Base-by-base conservation (phyloP, 2,329 filamentous ascomycete genomes). In the Alternaria ventricosa region DNA sequence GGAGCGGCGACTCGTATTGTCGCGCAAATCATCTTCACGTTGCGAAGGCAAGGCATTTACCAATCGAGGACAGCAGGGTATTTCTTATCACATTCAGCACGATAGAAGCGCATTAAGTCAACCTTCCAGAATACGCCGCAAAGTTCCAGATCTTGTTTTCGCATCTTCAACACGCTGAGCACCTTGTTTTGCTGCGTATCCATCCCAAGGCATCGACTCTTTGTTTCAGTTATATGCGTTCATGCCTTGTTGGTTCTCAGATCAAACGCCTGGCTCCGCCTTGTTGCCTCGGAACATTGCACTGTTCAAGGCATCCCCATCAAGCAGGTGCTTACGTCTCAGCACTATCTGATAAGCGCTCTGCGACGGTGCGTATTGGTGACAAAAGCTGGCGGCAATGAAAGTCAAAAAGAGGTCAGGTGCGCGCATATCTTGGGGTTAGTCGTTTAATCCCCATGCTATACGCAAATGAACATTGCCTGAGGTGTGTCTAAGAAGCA, bases 101-200 rank as follows among this genome's bases (percentile, higher is more conserved):
- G 11, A 25, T 23, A 22, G 22, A 57, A 43, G 50, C 30, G 28
- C 45, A 57, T 55, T 44, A 25, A 41, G 30, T 50, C 23, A 18
- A 20, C 20, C 33, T 30, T 58, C n/a, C 23, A 51, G n/a, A 30
- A 58, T 53, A 27, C 33, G 46, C 20, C 49, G 20, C 27, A 53
- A 36, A 30, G 23, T 57, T 58, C 30, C 46, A 58, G 30, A 41
- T 50, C 23, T 58, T 25, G 47, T 58, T 58, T 53, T 36, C 44
- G 12, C 46, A 44, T 50, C 36, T 23, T 44, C 11, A 12, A 20
- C 30, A 33, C 33, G n/a, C 23, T 20, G 23, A 55, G 20, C 20
- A 15, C 23, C 25, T 18, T 20, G 23, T 28, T 23, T n/a, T 28
- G 46, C 13, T n/a, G 56, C 12, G 25, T 36, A 12, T 44, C n/a